Evolutionary conservation across 257 asterid genomes (phyloP).

Genomic region (Rauvolfia tetraphylla): DNA sequence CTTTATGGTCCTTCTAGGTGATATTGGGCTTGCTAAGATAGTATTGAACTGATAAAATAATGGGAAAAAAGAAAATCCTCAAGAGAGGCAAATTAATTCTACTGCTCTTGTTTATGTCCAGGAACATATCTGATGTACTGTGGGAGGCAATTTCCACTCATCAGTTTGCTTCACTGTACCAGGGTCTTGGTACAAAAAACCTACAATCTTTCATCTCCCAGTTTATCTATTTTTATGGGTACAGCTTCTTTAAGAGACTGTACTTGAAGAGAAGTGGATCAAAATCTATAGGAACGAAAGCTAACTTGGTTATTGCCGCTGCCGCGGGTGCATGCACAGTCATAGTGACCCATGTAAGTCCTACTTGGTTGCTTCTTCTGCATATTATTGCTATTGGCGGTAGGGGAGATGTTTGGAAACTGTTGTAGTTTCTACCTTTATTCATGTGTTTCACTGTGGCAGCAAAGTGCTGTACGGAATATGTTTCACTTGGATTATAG

Average conservation of each 20-base stretch:
- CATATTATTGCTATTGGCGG: neutral
- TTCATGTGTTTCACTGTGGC: neutral
- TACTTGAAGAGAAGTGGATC: constrained; percentile 66
- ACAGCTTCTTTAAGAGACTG: constrained; percentile 74
- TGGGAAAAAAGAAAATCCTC: neutral
- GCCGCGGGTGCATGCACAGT: constrained; percentile 88
- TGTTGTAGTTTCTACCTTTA: neutral
- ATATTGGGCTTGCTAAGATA: neutral
- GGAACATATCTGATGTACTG: constrained; percentile 83
- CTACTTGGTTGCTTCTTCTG: constrained; percentile 5
- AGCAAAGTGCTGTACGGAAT: neutral
- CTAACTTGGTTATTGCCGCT: constrained; percentile 83
- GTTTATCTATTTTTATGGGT: constrained; percentile 84
- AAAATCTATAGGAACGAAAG: constrained; percentile 78
- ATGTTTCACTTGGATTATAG: neutral
- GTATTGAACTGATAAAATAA: neutral
- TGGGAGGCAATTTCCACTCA: constrained; percentile 81
- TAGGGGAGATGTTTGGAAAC: neutral
- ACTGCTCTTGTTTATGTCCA: constrained; percentile 26
- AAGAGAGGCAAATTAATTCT: constrained; percentile 5
- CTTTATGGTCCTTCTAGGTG: neutral
- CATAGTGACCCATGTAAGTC: constrained; percentile 62
- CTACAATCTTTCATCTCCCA: constrained; percentile 80
- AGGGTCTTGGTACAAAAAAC: constrained; percentile 88
- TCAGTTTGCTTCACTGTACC: constrained; percentile 66